These are phyloP conservation scores for Saturnispora diversa DNA, from an alignment of 805 yeast genomes.

Conservation along the genomic window DNA sequence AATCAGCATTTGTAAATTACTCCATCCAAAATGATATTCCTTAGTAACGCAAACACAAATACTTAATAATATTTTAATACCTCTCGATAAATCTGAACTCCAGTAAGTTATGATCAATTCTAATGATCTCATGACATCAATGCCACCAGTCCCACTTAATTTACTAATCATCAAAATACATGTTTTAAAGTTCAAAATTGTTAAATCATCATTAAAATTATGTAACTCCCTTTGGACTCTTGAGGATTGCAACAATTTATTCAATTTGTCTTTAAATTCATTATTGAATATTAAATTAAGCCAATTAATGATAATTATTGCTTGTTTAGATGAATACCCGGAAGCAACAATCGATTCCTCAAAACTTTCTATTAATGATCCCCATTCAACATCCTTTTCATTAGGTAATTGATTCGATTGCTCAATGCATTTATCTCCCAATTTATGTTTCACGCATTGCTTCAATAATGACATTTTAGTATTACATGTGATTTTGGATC, in stretches of 20 bases:
- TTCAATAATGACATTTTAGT: constrained; percentile 18
- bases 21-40: constrained; percentile 47
- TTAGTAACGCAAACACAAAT: constrained; percentile 34
- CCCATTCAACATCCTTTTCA: constrained; percentile 5
- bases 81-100: constrained; percentile 14
- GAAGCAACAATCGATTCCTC: constrained; percentile 1
- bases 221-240: constrained; percentile 17
- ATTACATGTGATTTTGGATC: constrained; percentile 21
- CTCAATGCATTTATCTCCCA: no score
- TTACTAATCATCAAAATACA: constrained; percentile 17
- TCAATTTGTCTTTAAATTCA: constrained; percentile 21
- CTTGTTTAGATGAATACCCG: constrained; percentile 5
- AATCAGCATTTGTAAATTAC: constrained; percentile 24
- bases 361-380: background rate
- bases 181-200: constrained; percentile 16
- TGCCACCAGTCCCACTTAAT: background rate
- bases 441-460: constrained; percentile 13
- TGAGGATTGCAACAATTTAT: constrained; percentile 16
- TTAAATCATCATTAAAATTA: constrained; percentile 25
- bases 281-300: constrained; percentile 21
- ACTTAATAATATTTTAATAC: constrained; percentile 25
- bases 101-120: constrained; percentile 22
- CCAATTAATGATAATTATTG: constrained; percentile 18
- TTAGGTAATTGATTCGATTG: no score
- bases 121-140: constrained; percentile 14